These are phyloP conservation scores for Diaporthe velutina DNA, from an alignment of 2,329 filamentous ascomycete genomes.

Conservation along the genomic window DNA sequence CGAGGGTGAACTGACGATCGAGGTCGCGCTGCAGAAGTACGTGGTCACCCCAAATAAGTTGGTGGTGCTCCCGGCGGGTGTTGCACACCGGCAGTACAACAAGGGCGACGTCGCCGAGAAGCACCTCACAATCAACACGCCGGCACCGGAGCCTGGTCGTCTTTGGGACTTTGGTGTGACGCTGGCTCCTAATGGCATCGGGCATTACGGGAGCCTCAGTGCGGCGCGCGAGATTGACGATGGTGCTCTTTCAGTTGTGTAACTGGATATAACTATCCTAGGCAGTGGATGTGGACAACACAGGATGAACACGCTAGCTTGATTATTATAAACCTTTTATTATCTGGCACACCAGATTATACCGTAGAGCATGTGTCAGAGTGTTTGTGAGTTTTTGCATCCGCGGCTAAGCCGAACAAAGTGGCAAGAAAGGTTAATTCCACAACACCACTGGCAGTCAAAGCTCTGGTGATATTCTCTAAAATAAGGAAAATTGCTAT, in stretches of 20 bases:
- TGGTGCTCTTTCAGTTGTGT: not conserved
- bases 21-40: not conserved
- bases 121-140: slow-evolving; percentile 3
- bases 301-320: no score
- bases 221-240: not conserved
- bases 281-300: not conserved
- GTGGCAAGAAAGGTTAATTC: no score
- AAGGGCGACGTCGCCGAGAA: not conserved
- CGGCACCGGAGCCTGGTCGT: slow-evolving; percentile 1
- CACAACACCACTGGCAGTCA: no score
- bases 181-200: not conserved
- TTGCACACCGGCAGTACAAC: slow-evolving; percentile 1
- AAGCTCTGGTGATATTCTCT: no score
- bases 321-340: no score
- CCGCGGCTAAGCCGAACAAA: no score
- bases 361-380: no score
- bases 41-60: not conserved
- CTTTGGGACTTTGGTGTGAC: not conserved
- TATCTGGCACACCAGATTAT: no score
- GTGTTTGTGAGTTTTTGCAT: no score
- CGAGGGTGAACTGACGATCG: not conserved
- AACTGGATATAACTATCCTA: no score
- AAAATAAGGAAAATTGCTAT: not conserved
- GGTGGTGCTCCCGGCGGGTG: not conserved
- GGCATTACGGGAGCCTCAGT: slow-evolving; percentile 1